A percentile compares a stretch with the other conserved stretches of the same genome.
Evolutionary conservation across 495 filamentous ascomycete species (phyloP).

Genomic region (Niebla homalea): DNA sequence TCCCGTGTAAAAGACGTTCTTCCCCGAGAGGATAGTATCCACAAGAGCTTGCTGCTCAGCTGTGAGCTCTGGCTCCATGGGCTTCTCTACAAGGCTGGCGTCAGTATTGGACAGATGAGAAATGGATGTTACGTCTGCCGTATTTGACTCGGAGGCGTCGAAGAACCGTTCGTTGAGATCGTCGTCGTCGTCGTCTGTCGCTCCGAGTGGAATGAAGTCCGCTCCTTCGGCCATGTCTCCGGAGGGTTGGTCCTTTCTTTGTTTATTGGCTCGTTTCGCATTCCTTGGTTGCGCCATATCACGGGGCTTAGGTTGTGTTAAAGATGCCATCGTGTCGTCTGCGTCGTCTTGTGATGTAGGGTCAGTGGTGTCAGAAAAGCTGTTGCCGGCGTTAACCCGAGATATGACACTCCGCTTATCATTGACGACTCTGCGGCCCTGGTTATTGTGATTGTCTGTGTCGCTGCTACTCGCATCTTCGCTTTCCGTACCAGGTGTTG

Average conservation of each 20-base stretch:
- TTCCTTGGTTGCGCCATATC: neutral
- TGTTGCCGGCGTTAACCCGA: neutral
- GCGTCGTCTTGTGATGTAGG: neutral
- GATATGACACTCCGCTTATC: no score
- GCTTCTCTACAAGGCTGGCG: no score
- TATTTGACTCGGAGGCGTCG: neutral
- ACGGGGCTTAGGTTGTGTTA: neutral
- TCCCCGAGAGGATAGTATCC: conserved; percentile 30
- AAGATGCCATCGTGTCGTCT: neutral
- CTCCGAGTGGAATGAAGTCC: neutral
- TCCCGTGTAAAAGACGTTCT: conserved; percentile 51
- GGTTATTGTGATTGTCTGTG: no score
- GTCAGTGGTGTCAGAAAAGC: neutral
- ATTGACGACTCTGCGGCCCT: no score
- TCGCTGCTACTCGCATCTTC: no score
- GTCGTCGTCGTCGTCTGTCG: neutral
- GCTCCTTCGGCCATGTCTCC: neutral
- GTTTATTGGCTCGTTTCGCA: neutral
- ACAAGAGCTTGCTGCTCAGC: conserved; percentile 36
- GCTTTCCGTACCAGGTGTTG: no score
- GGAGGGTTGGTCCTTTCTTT: no score
- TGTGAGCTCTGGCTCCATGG: conserved; percentile 20
- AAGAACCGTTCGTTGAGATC: no score
- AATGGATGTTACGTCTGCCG: neutral
- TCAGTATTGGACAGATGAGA: no score